Base-by-base conservation (phyloP, 2,329 filamentous ascomycete species). In the Scortechinia acanthostroma region DNA sequence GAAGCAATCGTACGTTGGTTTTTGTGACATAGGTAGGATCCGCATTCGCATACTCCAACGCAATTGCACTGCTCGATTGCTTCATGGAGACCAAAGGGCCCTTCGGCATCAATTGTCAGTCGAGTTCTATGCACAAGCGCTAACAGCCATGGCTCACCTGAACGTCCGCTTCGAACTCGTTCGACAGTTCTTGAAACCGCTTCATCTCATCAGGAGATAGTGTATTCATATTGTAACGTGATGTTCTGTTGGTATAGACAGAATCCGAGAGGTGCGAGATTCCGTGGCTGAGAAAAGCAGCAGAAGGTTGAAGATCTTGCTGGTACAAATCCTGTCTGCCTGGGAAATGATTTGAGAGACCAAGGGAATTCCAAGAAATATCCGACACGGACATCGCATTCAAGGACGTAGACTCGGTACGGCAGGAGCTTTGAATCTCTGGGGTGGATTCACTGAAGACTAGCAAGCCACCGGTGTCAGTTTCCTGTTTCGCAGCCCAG, bases 171-270 rank as follows among this genome's bases (percentile, higher is more conserved):
- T 80, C 69, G 52, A 76, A 83, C 47, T 74, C 68, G 56, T 76
- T 76, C 52, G 77, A 81, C 49, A 81, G 65, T 58, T 77, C 73
- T 64, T 83, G 78, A 58, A 82, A 68, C 46, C 76, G 69, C 51
- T 77, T 76, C 57, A 80, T 66, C 52, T 82, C 77, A 46, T 80
- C 75, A 43, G 60, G 53, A 6, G 64, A 64, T 33, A 65, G 54
- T 28, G 35, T 19, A 17, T 40, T 40, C 10, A 19, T 19, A 10
- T 40, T 40, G 35, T 15, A 30, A 10, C 10, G 13, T 13, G 35
- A 40, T 6, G 6, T 40, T 15, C 35, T 10, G 10, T 13, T 40
- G 13, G 6, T 40, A n/a, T n/a, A n/a, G 35, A 40, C 10, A 19
- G 35, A 40, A 19, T 13, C 6, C 10, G 35, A 40, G 35, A 40